Evolutionary conservation across 129 eudicot species (phyloP), one percentile per base, ranked within the genome.

Genomic region (Apium graveolens): DNA sequence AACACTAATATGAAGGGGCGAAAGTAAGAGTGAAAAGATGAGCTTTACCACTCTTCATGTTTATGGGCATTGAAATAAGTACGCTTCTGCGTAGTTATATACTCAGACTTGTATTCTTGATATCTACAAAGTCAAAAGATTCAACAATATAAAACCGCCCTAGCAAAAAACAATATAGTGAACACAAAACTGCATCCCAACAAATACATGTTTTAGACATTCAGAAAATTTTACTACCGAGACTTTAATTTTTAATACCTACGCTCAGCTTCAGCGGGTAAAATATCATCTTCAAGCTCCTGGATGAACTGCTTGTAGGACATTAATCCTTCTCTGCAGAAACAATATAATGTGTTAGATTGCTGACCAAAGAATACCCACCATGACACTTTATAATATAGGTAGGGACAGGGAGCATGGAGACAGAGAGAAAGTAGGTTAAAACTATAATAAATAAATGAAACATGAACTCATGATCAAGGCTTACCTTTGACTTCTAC

Each of bases 231-330:
- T 1, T 27, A 16, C 62, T 60, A 34, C 75, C 35, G 29, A 65
- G 63, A 70, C 7, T 26, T 24, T 27, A 7, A 46, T 9, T 79
- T 32, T 48, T 31, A 32, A 71, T 86, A 96, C 99, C 99, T 90
- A 86, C 92, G 96, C 85, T 92, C 99, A 66, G 99, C 99, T 86
- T 96, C 99, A 57, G 95, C 66, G 32, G 99, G 99, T 62, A 92
- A 80, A 76, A 96, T 84, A 87, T 96, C 99, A 85, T 96, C 99
- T 87, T 96, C 97, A 84, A 96, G 99, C 84, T 96, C 99, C 86
- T 96, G 97, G 76, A 96, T 96, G 77, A 96, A 96, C 89, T 92
- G 97, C 89, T 96, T 96, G 83, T 92, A 96, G 51, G 99, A 88
- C 99, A 92, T 96, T 87, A 96, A 80, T 70, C 99, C 99, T 80